Evolutionary conservation across 345 rosid species (phyloP), one percentile per base, ranked within the genome.

Genomic region (Populus davidiana): DNA sequence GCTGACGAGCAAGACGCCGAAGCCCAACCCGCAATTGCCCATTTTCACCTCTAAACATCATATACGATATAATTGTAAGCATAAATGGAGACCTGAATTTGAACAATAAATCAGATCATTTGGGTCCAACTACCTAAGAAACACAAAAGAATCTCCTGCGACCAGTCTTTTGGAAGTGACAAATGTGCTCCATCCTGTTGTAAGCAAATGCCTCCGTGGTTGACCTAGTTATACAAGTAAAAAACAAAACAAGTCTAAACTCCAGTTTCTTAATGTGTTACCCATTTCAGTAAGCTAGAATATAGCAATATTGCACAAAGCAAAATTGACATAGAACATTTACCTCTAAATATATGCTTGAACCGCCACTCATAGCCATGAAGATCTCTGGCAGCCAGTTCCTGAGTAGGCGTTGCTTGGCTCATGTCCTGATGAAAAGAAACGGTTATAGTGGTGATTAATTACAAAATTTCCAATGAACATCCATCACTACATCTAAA

Each of bases 121-220:
- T 33, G 14, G 43, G 75, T 41, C 50, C 38, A 65, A 27, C 70
- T 78, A 96, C 98, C 99, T 93, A 41, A 96, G 76, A 82, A 96
- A 93, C 25, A 96, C 94, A 75, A 96, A 92, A 39, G 94, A 85
- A 86, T 93, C 99, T 39, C 98, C 94, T 9, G 97, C 96, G 64
- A 87, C 93, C 78, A 96, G 84, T 88, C 88, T 89, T 87, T 93
- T 96, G 17, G 97, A 91, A 72, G 97, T 85, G 54, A 96, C 97
- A 82, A 93, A 96, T 12, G 94, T 90, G 84, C 98, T 96, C 99
- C 98, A 96, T 27, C 98, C 99, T 1, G 99, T 93, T 18, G 97
- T 93, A 69, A 96, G 90, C 79, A 93, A 84, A 83, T 96, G 99
- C 81, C 99, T 91, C 79, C 94, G 86, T 21, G 99, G 99, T 78